Base-by-base conservation (phyloP, 192 early-diverging fungal species). In the Kickxella alabastrina region DNA sequence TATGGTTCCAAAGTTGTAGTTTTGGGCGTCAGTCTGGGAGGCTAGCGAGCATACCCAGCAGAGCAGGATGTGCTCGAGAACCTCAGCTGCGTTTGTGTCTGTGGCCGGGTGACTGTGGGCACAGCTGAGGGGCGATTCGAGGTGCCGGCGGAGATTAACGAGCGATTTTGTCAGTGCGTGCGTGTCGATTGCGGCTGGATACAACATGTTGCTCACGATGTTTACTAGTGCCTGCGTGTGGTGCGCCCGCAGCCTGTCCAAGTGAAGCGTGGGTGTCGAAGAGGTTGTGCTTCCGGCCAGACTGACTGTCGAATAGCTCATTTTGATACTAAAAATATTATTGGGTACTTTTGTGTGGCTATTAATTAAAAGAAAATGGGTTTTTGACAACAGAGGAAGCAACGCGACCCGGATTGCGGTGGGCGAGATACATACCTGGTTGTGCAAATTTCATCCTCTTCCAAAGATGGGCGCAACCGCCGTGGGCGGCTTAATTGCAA, bases 31-130 rank as follows among this genome's bases (percentile, higher is more conserved):
- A 0, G 62, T 48, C 6, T 72, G 62, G 0, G 61, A 40, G 10
- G 68, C 68, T 0, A 52, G 52, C 8, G 68, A 61, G 23, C 68
- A 72, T 3, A 72, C 62, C 68, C 68, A 72, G 53, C 68, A 72
- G 5, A 72, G 24, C 14, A 72, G 43, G 13, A 72, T 57, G 23
- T 56, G 68, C 40, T 64, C 62, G 6, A 60, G 38, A 15, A 72
- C 57, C 27, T 55, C 43, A 14, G 48, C 56, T 10, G 57, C 57
- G n/a, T 60, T 72, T 13, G 68, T 71, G 15, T 63, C 61, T 3
- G 56, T 59, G 2, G 61, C 68, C 10, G 68, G 68, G 29, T 71
- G 60, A 25, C 47, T 47, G 21, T 50, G 52, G 19, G 42, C 15
- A 24, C 21, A 47, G 42, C 52, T 64, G 14, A 36, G 56, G 5